phyloP scores from a whole-genome alignment of 192 early-diverging fungal species.

The Backusella mclennaniae region DNA sequence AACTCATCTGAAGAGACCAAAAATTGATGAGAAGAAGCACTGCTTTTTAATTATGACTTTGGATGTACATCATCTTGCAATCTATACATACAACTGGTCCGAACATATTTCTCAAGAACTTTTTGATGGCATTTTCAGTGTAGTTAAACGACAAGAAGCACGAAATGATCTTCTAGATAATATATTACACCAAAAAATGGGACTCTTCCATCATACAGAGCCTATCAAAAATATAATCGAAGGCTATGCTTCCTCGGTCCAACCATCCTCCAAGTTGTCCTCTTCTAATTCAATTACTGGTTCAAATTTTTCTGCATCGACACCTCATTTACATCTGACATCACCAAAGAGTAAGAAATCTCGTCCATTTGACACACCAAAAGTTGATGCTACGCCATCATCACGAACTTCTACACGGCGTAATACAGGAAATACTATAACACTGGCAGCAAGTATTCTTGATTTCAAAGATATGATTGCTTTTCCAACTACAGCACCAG shows the following conservation, averaged over 20 bases:
- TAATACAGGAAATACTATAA: background rate
- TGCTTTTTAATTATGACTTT: conserved; percentile 53
- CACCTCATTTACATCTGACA: background rate
- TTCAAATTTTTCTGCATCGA: background rate
- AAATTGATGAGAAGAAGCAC: conserved; percentile 17
- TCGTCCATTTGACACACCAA: conserved; percentile 5
- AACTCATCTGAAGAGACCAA: conserved; percentile 1
- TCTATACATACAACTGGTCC: conserved; percentile 54
- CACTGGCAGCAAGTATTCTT: conserved; percentile 3
- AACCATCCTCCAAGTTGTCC: background rate
- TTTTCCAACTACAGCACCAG: background rate
- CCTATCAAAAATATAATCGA: conserved; percentile 27
- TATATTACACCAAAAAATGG: conserved; percentile 61
- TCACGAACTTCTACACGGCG: background rate
- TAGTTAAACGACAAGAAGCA: conserved; percentile 47
- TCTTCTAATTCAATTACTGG: background rate
- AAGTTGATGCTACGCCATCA: background rate
- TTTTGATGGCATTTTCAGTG: conserved; percentile 40
- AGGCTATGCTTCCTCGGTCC: background rate
- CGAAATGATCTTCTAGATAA: conserved; percentile 47
- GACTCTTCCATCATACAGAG: conserved; percentile 50
- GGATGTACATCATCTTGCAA: conserved; percentile 43
- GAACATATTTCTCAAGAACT: conserved; percentile 43
- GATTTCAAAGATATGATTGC: conserved; percentile 26
- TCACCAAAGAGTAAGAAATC: conserved; percentile 13